Percentiles rank a stretch among this genome's conserved stretches.
These are phyloP conservation scores for Garcia nutans DNA, from an alignment of 345 rosid genomes.

Conservation along the genomic window DNA sequence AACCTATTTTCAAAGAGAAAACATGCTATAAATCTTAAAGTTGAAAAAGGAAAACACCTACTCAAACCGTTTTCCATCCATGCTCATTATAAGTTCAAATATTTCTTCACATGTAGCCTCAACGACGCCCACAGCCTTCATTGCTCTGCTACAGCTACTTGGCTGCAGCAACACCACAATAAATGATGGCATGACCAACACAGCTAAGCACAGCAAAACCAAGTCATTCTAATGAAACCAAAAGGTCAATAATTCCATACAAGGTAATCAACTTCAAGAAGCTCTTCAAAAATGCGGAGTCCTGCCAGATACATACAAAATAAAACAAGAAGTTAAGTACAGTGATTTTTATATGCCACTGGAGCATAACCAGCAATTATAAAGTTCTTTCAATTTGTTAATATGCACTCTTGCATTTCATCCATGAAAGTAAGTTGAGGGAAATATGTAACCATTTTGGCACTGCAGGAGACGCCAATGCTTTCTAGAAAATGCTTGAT, in stretches of 20 bases:
- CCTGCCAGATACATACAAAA: conserved; percentile 50
- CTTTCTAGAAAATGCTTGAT: conserved; percentile 93
- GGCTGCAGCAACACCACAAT: conserved; percentile 59
- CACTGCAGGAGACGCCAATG: conserved; percentile 99
- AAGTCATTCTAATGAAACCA: conserved; percentile 21
- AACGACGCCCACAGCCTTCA: conserved; percentile 99
- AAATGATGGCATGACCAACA: conserved; percentile 25
- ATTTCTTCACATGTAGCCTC: conserved; percentile 98
- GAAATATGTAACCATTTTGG: conserved; percentile 74
- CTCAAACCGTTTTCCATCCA: conserved; percentile 99
- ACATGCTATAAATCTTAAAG: neutral
- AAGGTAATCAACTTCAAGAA: conserved; percentile 97
- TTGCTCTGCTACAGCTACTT: conserved; percentile 99
- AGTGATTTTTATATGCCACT: conserved; percentile 11
- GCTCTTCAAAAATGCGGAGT: conserved; percentile 99
- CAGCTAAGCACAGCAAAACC: conserved; percentile 19
- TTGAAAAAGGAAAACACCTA: conserved; percentile 52
- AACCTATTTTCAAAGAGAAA: neutral
- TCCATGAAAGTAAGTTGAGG: conserved; percentile 9
- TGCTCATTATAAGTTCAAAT: conserved; percentile 98
- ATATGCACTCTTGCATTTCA: conserved; percentile 4
- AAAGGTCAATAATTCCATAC: conserved; percentile 44
- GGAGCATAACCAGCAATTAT: conserved; percentile 5
- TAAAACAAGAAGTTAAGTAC: conserved; percentile 8
- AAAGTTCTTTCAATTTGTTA: neutral